Percentiles rank a stretch among this genome's conserved stretches.
Evolutionary conservation across 371 early-diverging fungal species (phyloP).

Genomic region (Mortierella sp.): DNA sequence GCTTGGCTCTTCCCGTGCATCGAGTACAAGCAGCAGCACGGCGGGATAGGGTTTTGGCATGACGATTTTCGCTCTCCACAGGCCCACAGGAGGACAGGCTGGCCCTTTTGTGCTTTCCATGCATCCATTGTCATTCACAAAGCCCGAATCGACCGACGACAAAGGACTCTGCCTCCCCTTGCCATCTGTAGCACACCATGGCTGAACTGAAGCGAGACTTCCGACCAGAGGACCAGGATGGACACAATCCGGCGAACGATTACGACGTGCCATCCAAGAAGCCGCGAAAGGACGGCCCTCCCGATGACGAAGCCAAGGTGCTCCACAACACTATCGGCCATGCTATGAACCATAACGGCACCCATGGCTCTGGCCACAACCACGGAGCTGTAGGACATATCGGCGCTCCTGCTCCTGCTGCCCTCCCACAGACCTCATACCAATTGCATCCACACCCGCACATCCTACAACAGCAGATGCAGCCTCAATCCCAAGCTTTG

Average conservation of each 20-base stretch:
- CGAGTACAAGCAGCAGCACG: too few species aligned
- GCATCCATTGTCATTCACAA: slow-evolving; percentile 2
- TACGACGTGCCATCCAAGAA: slow-evolving; percentile 13
- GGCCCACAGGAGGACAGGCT: background rate
- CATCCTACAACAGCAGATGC: background rate
- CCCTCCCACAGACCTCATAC: background rate
- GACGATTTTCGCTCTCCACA: too few species aligned
- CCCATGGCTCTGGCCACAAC: background rate
- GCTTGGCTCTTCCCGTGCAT: too few species aligned
- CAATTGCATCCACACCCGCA: slow-evolving; percentile 3
- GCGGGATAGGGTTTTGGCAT: background rate
- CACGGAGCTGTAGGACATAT: slow-evolving; percentile 4
- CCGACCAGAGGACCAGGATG: slow-evolving; percentile 32
- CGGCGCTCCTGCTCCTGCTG: background rate
- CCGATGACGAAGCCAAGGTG: background rate
- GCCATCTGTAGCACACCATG: slow-evolving; percentile 19
- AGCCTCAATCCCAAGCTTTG: background rate
- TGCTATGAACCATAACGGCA: background rate
- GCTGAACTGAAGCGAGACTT: slow-evolving; percentile 46
- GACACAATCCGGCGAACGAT: slow-evolving; percentile 17
- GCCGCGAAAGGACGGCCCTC: slow-evolving; percentile 9
- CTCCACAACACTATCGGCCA: slow-evolving; percentile 5
- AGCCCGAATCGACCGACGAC: background rate
- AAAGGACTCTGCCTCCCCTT: slow-evolving; percentile 2
- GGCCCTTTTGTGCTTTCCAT: background rate